Conservation (phyloP, 83 land plant species). For the Picea mariana region DNA sequence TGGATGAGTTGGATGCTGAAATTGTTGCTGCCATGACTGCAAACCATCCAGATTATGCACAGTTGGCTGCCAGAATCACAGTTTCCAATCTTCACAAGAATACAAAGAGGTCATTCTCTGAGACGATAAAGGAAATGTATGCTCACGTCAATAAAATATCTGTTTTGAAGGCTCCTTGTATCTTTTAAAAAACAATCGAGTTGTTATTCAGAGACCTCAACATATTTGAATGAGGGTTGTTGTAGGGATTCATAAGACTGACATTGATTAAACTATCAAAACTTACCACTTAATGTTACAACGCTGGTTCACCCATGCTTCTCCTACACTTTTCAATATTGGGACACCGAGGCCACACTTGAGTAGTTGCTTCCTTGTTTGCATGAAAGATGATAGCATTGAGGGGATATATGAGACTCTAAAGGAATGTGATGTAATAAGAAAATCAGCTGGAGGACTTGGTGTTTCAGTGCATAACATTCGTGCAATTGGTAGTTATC, state of each 20-base stretch:
- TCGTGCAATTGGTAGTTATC: constrained; percentile 42
- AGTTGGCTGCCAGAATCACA: constrained; percentile 49
- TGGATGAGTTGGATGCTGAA: constrained; percentile 95
- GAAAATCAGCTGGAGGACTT: constrained; percentile 54
- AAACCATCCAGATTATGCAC: not conserved
- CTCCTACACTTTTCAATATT: constrained; percentile 48
- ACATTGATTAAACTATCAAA: constrained; percentile 38
- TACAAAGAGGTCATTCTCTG: constrained; percentile 85
- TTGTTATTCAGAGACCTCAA: constrained; percentile 45
- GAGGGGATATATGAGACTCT: constrained; percentile 55
- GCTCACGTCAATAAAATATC: constrained; percentile 65
- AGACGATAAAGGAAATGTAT: constrained; percentile 92
- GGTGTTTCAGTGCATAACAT: constrained; percentile 47
- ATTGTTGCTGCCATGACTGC: constrained; percentile 89
- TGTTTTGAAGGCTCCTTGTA: constrained; percentile 65
- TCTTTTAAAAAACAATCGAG: constrained; percentile 37
- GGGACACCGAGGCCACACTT: constrained; percentile 24
- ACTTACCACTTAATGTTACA: constrained; percentile 53
- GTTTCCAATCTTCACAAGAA: too few species aligned
- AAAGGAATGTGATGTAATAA: constrained; percentile 54
- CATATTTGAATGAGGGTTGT: constrained; percentile 55
- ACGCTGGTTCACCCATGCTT: constrained; percentile 55
- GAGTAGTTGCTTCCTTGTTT: constrained; percentile 53
- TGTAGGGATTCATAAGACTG: constrained; percentile 46
- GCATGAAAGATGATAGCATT: constrained; percentile 52